These are phyloP conservation scores for Cordyceps javanica DNA, from an alignment of 2,329 filamentous ascomycete species.

Conservation along the genomic window DNA sequence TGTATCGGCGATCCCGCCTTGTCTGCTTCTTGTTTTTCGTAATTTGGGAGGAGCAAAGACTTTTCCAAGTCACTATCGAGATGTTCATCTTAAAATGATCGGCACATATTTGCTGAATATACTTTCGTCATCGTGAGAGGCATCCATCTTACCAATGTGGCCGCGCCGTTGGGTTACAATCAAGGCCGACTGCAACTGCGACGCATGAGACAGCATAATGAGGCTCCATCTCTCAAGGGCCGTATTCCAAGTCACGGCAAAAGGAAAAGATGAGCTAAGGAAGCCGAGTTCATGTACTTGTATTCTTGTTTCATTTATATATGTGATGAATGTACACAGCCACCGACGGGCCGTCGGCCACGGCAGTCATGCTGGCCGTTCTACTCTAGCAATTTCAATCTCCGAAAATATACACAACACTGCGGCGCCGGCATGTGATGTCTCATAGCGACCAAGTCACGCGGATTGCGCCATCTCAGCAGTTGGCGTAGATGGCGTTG, in stretches of 20 bases:
- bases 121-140: too few species aligned
- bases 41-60: too few species aligned
- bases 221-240: background rate
- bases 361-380: background rate
- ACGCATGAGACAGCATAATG: background rate
- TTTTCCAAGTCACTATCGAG: too few species aligned
- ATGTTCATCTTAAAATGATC: too few species aligned
- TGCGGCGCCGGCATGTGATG: background rate
- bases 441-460: background rate
- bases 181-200: too few species aligned
- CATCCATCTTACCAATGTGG: too few species aligned
- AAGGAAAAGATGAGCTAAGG: background rate
- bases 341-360: background rate
- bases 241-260: background rate
- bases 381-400: background rate
- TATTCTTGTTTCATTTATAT: background rate
- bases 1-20: background rate
- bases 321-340: background rate
- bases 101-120: too few species aligned
- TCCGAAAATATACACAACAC: background rate
- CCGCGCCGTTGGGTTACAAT: too few species aligned
- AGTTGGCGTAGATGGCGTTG: conserved; percentile 14
- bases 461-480: background rate
- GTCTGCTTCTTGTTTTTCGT: background rate
- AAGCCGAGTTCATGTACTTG: background rate